These are phyloP conservation scores for Fomitiporia mediterranea DNA, from an alignment of 1,284 basidiomycete species.

Conservation along the genomic window DNA sequence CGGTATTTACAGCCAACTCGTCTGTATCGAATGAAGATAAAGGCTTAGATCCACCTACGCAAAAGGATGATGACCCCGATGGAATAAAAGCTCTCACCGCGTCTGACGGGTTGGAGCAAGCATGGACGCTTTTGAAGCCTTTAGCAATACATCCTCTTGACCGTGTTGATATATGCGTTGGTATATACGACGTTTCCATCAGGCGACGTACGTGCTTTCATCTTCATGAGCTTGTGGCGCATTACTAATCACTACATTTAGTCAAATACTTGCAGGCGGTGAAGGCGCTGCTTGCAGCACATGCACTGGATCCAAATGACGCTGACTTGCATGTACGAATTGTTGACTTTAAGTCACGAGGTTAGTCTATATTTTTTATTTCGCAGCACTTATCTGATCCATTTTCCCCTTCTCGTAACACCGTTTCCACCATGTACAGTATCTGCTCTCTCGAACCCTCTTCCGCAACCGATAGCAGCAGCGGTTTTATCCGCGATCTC, in stretches of 20 bases:
- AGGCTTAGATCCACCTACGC: slow-evolving; percentile 56
- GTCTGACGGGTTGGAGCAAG: slow-evolving; percentile 71
- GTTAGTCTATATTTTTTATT: slow-evolving; percentile 34
- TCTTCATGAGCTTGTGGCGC: background rate
- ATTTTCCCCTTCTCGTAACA: background rate
- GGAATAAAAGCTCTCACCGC: slow-evolving; percentile 67
- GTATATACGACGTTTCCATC: slow-evolving; percentile 77
- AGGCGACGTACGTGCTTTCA: slow-evolving; percentile 56
- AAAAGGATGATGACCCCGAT: slow-evolving; percentile 81
- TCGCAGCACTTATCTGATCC: background rate
- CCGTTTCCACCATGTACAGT: slow-evolving; percentile 32
- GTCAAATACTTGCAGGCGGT: slow-evolving; percentile 80
- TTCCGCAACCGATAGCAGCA: slow-evolving; percentile 40
- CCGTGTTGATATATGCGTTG: slow-evolving; percentile 69
- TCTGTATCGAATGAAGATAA: slow-evolving; percentile 61
- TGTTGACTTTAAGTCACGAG: slow-evolving; percentile 55
- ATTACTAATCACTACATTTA: slow-evolving; percentile 28
- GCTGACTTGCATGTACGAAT: slow-evolving; percentile 71
- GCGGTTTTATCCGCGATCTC: slow-evolving; percentile 43
- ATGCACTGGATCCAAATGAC: slow-evolving; percentile 50
- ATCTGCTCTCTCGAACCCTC: slow-evolving; percentile 36
- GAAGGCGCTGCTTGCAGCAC: slow-evolving; percentile 61
- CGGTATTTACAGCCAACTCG: slow-evolving; percentile 24
- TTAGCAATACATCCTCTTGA: slow-evolving; percentile 50
- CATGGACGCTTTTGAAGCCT: slow-evolving; percentile 69